phyloP scores from a whole-genome alignment of 805 yeast genomes.

The Pichia thaimueangensis region DNA sequence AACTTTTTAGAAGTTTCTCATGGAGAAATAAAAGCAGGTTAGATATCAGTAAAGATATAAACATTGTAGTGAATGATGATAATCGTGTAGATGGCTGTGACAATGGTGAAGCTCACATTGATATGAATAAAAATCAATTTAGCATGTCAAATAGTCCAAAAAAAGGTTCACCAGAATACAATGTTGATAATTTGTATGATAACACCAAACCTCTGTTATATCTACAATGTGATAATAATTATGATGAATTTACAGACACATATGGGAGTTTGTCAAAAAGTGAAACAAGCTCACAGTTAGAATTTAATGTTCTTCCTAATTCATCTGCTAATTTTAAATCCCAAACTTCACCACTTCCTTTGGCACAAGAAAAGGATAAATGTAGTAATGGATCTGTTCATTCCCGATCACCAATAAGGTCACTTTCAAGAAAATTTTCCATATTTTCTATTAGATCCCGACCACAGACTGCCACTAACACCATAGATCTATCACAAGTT shows the following conservation, averaged over 20 bases:
- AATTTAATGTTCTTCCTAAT: background rate
- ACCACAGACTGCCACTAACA: background rate
- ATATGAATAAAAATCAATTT: background rate
- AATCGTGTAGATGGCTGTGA: too few relatives aligned
- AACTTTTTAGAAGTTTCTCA: constrained; percentile 1
- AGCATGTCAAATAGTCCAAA: background rate
- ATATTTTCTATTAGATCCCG: constrained; percentile 1
- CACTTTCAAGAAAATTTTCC: constrained; percentile 4
- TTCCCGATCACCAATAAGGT: background rate
- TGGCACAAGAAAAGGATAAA: background rate
- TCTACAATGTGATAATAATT: background rate
- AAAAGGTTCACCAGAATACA: background rate
- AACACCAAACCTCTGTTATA: constrained; percentile 1
- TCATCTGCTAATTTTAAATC: too few relatives aligned
- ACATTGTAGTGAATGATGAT: background rate
- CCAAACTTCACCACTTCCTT: background rate
- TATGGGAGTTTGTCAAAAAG: too few relatives aligned
- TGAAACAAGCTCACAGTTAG: background rate
- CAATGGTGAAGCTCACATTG: background rate
- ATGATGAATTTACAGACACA: background rate
- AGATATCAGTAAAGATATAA: background rate
- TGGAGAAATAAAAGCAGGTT: background rate
- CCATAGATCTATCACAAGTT: background rate
- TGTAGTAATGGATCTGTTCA: background rate
- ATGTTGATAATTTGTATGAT: constrained; percentile 2